Percentiles rank a stretch among this genome's conserved stretches.
phyloP scores from a whole-genome alignment of 495 filamentous ascomycete species.

The Lasiosphaeris hirsuta region DNA sequence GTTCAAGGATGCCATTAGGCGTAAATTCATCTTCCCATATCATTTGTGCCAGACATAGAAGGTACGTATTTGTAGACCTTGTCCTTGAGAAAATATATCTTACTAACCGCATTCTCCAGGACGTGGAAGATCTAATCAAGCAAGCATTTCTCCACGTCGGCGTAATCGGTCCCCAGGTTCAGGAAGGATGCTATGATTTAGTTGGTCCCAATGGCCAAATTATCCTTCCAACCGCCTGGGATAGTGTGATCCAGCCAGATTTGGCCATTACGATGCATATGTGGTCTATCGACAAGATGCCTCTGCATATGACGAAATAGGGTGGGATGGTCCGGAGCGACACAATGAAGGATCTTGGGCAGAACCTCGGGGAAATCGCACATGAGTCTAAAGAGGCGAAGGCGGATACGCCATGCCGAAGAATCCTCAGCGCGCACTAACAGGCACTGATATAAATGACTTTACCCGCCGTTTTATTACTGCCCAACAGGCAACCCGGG shows the following conservation, averaged over 20 bases:
- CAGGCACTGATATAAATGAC: no score
- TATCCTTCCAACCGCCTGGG: constrained; percentile 84
- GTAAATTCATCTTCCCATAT: constrained; percentile 84
- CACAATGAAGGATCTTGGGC: no score
- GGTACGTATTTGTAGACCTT: constrained; percentile 46
- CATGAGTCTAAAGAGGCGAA: no score
- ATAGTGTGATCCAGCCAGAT: constrained; percentile 78
- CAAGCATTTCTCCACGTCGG: constrained; percentile 86
- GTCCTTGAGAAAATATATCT: not conserved
- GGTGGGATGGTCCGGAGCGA: no score
- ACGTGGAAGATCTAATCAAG: constrained; percentile 84
- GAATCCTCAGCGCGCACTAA: no score
- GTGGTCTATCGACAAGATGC: constrained; percentile 75
- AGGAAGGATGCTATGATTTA: constrained; percentile 80
- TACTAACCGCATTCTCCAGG: constrained; percentile 41
- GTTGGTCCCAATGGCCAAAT: constrained; percentile 82
- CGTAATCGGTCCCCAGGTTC: constrained; percentile 75
- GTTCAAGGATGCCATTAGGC: constrained; percentile 82
- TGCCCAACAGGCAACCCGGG: no score
- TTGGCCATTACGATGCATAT: constrained; percentile 94
- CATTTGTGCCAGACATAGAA: constrained; percentile 76
- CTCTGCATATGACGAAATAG: no score
- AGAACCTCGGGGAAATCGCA: no score
- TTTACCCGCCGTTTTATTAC: no score
- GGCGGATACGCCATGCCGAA: no score